A percentile compares a stretch with the other conserved stretches of the same genome.
Conservation (phyloP, 768 basidiomycete species). For the Xanthoconium purpureum region DNA sequence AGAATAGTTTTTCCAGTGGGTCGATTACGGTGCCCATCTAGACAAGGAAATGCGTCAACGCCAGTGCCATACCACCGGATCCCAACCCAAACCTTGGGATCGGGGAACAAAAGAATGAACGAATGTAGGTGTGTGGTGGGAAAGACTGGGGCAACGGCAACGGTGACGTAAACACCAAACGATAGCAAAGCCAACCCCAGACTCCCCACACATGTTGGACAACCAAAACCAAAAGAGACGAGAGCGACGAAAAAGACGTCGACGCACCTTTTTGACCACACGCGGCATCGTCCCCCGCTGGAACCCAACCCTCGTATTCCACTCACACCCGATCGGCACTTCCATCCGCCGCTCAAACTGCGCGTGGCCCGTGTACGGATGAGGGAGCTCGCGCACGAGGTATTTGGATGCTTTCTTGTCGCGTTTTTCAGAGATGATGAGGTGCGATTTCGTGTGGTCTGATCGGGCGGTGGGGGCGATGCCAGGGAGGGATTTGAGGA, state of each 20-base stretch:
- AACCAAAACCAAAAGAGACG: not conserved
- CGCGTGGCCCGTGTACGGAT: slow-evolving; percentile 89
- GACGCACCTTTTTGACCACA: slow-evolving; percentile 77
- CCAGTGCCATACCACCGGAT: not conserved
- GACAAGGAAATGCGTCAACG: slow-evolving; percentile 1
- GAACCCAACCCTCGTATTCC: slow-evolving; percentile 87
- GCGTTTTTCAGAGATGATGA: slow-evolving; percentile 94
- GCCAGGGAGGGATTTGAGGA: slow-evolving; percentile 81
- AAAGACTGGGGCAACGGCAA: not conserved
- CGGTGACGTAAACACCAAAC: not conserved
- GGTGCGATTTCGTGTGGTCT: slow-evolving; percentile 79
- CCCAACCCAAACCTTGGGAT: too few species aligned
- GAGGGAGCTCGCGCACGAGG: slow-evolving; percentile 85
- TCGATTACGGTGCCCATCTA: slow-evolving; percentile 72
- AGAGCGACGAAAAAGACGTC: not conserved
- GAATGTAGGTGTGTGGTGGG: not conserved
- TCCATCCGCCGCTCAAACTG: slow-evolving; percentile 89
- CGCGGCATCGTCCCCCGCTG: slow-evolving; percentile 81
- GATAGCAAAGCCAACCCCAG: not conserved
- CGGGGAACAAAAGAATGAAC: too few species aligned
- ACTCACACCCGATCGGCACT: slow-evolving; percentile 82
- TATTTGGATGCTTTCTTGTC: slow-evolving; percentile 94
- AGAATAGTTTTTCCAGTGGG: slow-evolving; percentile 57
- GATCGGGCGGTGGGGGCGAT: slow-evolving; percentile 75
- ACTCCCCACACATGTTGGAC: not conserved